Percentiles rank a stretch among this genome's conserved stretches.
These are phyloP conservation scores for Boletellus ananas DNA, from an alignment of 768 basidiomycete species.

Conservation along the genomic window DNA sequence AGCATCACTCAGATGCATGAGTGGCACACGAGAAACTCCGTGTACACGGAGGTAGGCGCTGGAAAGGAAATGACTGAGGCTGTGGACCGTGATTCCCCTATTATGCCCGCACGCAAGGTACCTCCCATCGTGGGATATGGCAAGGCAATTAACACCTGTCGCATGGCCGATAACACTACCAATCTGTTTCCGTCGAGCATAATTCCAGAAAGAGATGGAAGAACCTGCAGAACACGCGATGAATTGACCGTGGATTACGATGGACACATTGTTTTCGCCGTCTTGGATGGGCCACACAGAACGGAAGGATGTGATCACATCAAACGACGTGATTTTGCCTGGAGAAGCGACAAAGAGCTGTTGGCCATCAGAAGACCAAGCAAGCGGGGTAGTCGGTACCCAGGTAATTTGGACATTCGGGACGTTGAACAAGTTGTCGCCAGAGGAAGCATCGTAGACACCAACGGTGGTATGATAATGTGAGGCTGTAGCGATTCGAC, in stretches of 20 bases:
- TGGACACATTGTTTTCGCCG: background rate
- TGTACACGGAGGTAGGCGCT: background rate
- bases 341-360: background rate
- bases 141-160: background rate
- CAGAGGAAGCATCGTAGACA: too few relatives aligned
- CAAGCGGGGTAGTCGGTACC: background rate
- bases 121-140: slow-evolving; percentile 5
- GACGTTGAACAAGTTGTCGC: too few relatives aligned
- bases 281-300: slow-evolving; percentile 2
- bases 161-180: background rate
- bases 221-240: slow-evolving; percentile 2
- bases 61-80: background rate
- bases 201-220: slow-evolving; percentile 7
- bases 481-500: background rate
- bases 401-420: too few relatives aligned
- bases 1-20: background rate
- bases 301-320: background rate
- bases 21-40: background rate
- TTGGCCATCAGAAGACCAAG: background rate
- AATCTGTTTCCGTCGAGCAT: background rate
- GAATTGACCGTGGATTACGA: background rate
- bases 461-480: too few relatives aligned
- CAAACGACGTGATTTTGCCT: background rate
- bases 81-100: background rate
- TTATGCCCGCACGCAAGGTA: slow-evolving; percentile 6